Percentiles rank a stretch among this genome's conserved stretches.
phyloP scores from a whole-genome alignment of 306 rosid genomes.

The Rosa rugosa region DNA sequence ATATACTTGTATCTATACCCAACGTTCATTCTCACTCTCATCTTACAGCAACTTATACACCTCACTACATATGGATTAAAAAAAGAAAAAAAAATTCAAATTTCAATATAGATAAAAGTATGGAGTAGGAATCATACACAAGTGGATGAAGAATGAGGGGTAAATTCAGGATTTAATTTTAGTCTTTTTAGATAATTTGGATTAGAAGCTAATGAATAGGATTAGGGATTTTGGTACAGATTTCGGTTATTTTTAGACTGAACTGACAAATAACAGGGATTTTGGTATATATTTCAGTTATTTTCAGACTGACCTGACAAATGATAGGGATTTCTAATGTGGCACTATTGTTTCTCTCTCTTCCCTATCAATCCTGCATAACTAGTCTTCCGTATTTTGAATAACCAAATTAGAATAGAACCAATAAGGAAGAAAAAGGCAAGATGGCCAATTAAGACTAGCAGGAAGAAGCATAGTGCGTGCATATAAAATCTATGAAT shows the following conservation, averaged over 20 bases:
- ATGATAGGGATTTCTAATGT: neutral
- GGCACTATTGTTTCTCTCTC: neutral
- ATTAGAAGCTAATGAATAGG: neutral
- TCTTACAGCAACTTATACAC: neutral
- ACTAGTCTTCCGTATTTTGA: neutral
- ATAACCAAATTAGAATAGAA: neutral
- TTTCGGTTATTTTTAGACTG: neutral
- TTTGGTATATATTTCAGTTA: too few species aligned
- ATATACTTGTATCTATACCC: neutral
- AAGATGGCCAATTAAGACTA: constrained; percentile 8
- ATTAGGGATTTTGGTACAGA: neutral
- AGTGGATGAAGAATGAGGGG: neutral
- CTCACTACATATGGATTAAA: neutral
- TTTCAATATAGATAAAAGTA: neutral
- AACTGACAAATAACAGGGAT: neutral
- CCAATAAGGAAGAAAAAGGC: neutral
- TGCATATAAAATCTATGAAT: neutral
- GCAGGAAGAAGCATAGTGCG: neutral
- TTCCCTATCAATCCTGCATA: neutral
- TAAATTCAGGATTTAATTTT: neutral
- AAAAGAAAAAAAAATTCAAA: too few species aligned
- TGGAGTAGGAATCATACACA: neutral
- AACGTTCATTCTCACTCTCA: neutral
- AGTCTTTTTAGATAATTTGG: neutral
- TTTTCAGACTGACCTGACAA: neutral